Percentiles rank a stretch among this genome's conserved stretches.
These are phyloP conservation scores for Aspergillus luchuensis DNA, from an alignment of 2,329 filamentous ascomycete species.

Conservation along the genomic window DNA sequence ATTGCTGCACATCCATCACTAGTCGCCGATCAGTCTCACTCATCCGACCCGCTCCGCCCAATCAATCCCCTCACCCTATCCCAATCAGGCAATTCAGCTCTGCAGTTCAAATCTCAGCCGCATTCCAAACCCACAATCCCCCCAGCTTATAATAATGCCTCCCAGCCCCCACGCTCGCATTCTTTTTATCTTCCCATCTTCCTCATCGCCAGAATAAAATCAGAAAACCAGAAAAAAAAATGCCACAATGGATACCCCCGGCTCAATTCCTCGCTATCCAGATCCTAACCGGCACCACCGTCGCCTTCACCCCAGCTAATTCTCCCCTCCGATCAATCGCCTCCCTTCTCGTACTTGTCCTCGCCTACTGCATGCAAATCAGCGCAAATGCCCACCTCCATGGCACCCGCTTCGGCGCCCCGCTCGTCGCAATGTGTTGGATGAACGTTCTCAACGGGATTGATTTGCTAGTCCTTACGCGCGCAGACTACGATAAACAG, in stretches of 20 bases:
- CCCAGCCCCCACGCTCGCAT: too few species aligned
- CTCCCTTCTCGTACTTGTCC: conserved; percentile 8
- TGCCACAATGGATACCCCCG: conserved; percentile 7
- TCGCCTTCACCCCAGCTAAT: conserved; percentile 13
- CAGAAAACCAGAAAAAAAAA: not conserved
- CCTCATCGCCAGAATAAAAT: not conserved
- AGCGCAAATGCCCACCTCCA: conserved; percentile 4
- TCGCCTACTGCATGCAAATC: conserved; percentile 17
- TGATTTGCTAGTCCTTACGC: conserved; percentile 22
- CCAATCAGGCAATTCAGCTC: not conserved
- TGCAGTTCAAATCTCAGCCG: not conserved
- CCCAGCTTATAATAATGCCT: not conserved
- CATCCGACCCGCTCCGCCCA: not conserved
- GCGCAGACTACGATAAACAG: conserved; percentile 19
- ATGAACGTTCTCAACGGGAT: conserved; percentile 26
- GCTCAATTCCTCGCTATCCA: conserved; percentile 19
- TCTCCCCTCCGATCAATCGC: conserved; percentile 11
- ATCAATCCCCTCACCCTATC: not conserved
- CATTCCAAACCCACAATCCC: not conserved
- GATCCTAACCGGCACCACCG: conserved; percentile 14
- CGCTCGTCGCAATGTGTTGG: conserved; percentile 24
- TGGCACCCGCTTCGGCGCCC: conserved; percentile 15
- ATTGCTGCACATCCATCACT: not conserved
- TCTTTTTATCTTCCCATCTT: not conserved
- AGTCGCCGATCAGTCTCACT: not conserved